Base-by-base conservation (phyloP, 345 rosid genomes). In the Schrenkiella parvula region DNA sequence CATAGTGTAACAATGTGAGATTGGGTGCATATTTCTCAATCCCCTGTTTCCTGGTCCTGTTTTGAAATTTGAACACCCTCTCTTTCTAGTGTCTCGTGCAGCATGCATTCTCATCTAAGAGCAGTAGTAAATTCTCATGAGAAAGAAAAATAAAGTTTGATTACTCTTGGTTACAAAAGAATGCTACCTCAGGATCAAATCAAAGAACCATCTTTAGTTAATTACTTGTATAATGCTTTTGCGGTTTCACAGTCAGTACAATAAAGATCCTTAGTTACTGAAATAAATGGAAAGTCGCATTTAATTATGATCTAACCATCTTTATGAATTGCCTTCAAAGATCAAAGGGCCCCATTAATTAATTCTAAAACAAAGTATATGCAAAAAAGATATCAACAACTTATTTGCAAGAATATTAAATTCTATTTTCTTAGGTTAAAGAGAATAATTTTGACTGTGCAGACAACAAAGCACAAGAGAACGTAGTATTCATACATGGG, bases 401-500 rank as follows among this genome's bases (percentile, higher is more conserved):
- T 41, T 52, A 18, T 44, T 23, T 35, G n/a, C 26, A 57, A 57
- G 9, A 44, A 12, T 18, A 25, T 4, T 44, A 69, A 32, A 21
- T 28, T 34, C 2, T 26, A 13, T 9, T n/a, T 12, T 41, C n/a
- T 21, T 22, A 23, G 32, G 10, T 17, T 46, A 53, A 29, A 42
- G 44, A 10, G 31, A 14, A 61, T 22, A 25, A 54, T 22, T 50
- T 55, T 64, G 43, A 73, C 61, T 38, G 59, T 72, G 73, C 70
- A 78, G 81, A 73, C 25, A 73, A 61, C 23, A 68, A 82, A 68
- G 89, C 83, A 57, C 77, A 78, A 46, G 99, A 90, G 61, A 92
- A 87, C 32, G 98, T 95, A 14, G 56, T 95, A 21, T 92, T 95
- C 87, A 87, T 95, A 55, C 99, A 95, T 68, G 99, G 99, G n/a